A percentile compares a stretch with the other conserved stretches of the same genome.
These are phyloP conservation scores for Trichoderma atrobrunneum DNA, from an alignment of 2,329 filamentous ascomycete species.

Conservation along the genomic window DNA sequence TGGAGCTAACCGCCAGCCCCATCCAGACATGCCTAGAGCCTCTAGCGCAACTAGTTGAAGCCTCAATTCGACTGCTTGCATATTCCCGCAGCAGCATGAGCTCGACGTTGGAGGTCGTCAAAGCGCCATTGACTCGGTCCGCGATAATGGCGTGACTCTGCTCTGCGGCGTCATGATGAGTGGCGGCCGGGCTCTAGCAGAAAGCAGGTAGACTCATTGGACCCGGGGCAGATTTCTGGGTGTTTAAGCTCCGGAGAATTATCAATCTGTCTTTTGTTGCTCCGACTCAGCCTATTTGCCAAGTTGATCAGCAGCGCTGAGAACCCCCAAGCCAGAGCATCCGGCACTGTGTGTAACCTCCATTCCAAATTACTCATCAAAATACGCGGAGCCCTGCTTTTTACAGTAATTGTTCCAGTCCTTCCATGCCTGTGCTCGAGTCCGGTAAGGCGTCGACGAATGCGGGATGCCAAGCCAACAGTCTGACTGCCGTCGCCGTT, in stretches of 20 bases:
- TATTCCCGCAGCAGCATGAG: background rate
- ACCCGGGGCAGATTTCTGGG: background rate
- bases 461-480: background rate
- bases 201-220: background rate
- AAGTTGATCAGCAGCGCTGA: background rate
- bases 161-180: background rate
- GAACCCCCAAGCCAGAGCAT: background rate
- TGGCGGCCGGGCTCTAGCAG: background rate
- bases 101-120: background rate
- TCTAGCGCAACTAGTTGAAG: background rate
- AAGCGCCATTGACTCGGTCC: background rate
- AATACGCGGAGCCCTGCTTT: background rate
- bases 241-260: background rate
- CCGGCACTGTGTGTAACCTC: background rate
- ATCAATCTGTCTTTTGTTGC: background rate
- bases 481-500: background rate
- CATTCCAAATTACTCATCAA: background rate
- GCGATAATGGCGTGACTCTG: constrained; percentile 4
- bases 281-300: background rate
- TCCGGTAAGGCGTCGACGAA: background rate
- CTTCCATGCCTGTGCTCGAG: background rate
- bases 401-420: background rate
- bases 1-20: background rate
- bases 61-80: background rate
- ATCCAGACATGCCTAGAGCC: background rate